phyloP scores from a whole-genome alignment of 176 grass and related monocot species.

The Musa acuminata region DNA sequence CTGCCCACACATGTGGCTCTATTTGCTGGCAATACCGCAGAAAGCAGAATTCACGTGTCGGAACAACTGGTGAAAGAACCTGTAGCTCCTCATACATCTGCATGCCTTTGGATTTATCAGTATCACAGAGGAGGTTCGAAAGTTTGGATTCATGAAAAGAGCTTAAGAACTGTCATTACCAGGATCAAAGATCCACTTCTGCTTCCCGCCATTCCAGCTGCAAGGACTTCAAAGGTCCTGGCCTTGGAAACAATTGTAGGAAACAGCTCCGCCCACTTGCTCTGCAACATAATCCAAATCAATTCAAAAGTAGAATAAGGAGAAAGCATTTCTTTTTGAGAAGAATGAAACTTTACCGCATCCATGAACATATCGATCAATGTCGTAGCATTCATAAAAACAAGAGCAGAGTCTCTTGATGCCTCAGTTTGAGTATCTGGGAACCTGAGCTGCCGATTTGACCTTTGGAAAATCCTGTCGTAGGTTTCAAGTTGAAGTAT shows the following conservation, averaged over 20 bases:
- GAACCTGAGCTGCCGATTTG: conserved; percentile 30
- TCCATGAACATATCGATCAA: conserved; percentile 92
- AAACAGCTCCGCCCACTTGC: conserved; percentile 87
- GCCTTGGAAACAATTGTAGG: conserved; percentile 64
- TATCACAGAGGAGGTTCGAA: neutral
- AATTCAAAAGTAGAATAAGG: neutral
- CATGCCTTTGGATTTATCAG: neutral
- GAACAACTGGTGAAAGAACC: conserved; percentile 55
- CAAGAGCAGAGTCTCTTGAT: conserved; percentile 52
- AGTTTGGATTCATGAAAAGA: neutral
- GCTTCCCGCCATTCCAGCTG: conserved; percentile 41
- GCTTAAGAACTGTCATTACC: conserved; percentile 32
- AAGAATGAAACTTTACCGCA: conserved; percentile 30
- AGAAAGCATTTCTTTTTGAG: conserved; percentile 4
- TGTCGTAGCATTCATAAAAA: conserved; percentile 47
- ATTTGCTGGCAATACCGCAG: conserved; percentile 94
- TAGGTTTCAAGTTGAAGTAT: conserved; percentile 45
- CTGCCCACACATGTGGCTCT: conserved; percentile 70
- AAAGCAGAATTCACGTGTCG: conserved; percentile 72
- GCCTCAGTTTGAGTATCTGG: conserved; percentile 52
- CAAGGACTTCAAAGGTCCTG: conserved; percentile 55
- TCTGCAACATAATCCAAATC: conserved; percentile 28
- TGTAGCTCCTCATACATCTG: conserved; percentile 95
- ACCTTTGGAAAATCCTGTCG: conserved; percentile 56
- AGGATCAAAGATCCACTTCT: conserved; percentile 61